A percentile compares a stretch with the other conserved stretches of the same genome.
phyloP scores from a whole-genome alignment of 768 basidiomycete species.

The Calvatia gigantea region DNA sequence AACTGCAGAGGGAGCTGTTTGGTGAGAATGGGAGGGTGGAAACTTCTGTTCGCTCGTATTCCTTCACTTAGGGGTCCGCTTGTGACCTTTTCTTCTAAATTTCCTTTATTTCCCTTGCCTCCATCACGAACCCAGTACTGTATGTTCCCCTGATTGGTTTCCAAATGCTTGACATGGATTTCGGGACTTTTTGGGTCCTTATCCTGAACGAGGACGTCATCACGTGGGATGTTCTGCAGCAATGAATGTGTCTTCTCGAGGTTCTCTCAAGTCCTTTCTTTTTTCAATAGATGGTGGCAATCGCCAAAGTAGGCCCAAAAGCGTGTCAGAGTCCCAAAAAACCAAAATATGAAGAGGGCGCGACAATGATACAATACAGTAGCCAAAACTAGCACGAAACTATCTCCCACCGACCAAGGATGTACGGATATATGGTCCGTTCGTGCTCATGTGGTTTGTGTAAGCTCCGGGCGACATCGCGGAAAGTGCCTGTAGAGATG shows the following conservation, averaged over 20 bases:
- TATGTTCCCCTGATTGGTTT: background rate
- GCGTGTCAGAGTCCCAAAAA: too few relatives aligned
- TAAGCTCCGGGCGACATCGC: constrained; percentile 52
- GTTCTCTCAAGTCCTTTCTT: too few relatives aligned
- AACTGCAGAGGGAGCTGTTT: too few relatives aligned
- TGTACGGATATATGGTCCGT: constrained; percentile 65
- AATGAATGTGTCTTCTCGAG: too few relatives aligned
- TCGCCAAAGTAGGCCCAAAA: background rate
- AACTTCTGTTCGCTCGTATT: too few relatives aligned
- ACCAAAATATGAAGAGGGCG: too few relatives aligned
- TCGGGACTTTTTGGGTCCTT: background rate
- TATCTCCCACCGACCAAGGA: constrained; percentile 52
- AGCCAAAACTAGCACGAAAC: constrained; percentile 21
- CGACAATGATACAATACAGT: constrained; percentile 6
- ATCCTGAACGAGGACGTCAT: background rate
- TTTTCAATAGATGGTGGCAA: background rate
- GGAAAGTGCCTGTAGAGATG: constrained; percentile 41
- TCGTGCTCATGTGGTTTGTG: constrained; percentile 34
- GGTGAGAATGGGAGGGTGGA: too few relatives aligned
- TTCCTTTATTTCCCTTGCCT: background rate
- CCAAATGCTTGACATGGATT: background rate
- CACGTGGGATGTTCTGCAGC: background rate
- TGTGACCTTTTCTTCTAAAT: background rate
- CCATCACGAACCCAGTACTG: background rate
- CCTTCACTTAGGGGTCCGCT: too few relatives aligned